phyloP scores from a whole-genome alignment of 208 protist species.

The Acanthamoeba healyi region DNA sequence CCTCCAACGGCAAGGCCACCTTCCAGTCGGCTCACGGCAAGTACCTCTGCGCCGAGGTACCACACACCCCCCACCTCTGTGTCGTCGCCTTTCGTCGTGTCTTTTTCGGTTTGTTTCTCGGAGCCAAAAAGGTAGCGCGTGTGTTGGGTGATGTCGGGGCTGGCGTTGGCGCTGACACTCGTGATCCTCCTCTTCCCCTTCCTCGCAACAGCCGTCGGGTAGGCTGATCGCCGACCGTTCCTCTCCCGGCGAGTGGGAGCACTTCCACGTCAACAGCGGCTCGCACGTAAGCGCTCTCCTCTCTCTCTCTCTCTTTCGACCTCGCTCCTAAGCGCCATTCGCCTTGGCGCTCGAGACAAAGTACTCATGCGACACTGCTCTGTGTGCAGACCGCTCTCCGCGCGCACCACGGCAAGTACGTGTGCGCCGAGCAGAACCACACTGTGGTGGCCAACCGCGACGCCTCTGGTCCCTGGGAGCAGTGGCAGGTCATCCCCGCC shows the following conservation, averaged over 20 bases:
- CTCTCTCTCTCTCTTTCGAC: no score
- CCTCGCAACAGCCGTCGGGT: not conserved
- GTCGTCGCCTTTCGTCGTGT: not conserved
- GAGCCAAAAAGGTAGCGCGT: no score
- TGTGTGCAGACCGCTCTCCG: not conserved
- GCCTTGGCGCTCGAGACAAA: no score
- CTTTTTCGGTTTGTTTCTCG: not conserved
- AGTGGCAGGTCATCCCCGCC: not conserved
- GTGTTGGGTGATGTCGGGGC: no score
- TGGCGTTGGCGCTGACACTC: no score
- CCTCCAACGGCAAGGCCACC: not conserved
- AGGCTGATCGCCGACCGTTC: not conserved
- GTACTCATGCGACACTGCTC: no score
- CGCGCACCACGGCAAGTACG: slow-evolving; percentile 64
- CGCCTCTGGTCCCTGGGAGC: not conserved
- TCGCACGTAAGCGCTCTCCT: no score
- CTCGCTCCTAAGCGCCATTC: no score
- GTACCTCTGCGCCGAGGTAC: slow-evolving; percentile 16
- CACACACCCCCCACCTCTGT: no score
- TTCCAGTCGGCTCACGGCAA: slow-evolving; percentile 1
- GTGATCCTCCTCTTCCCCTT: not conserved
- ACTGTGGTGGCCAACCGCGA: slow-evolving; percentile 57
- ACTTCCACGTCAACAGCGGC: not conserved
- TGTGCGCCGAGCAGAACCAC: slow-evolving; percentile 66
- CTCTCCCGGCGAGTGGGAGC: not conserved